Evolutionary conservation across 2,329 filamentous ascomycete species (phyloP), one percentile per base, ranked within the genome.

Genomic region (Polychaeton citri): DNA sequence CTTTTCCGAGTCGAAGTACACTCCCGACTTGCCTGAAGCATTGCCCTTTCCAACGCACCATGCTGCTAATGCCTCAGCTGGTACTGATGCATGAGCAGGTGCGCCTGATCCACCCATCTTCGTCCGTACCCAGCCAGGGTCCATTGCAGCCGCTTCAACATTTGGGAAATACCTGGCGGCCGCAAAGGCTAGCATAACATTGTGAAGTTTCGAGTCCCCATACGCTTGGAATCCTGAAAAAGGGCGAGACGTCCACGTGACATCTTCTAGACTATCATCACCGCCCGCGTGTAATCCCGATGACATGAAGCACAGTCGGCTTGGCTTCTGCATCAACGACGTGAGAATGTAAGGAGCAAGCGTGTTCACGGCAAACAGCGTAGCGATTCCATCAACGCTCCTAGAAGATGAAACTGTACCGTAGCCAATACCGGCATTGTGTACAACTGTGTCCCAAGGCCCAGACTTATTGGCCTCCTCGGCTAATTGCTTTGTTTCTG

Each of bases 301-400:
- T 15, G 63, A 69, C 33, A 75, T 53, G 41, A 65, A 75, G 0
- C 76, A 52, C 8, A 75, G 51, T 6, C 70, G 54, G 38, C 62
- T 64, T 1, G 66, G 70, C 13, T 58, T 60, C 2, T 60, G 49
- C 51, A 75, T 64, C 7, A 71, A 49, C 18, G 60, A 64, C 0
- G 70, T 68, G 2, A 76, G 55, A 4, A 76, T 58, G 43, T 74
- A 76, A 0, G 72, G 72, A 12, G 72, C 71, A 0, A 76, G 45
- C 0, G 63, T 70, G 44, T 76, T 76, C 32, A 74, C 69, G 0
- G 68, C 62, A 33, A 73, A 69, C 1, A 72, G 57, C 2, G 60
- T 58, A 0, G 69, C 64, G 16, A 72, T 57, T 7, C 61, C 62
- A 28, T 71, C 65, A 4, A 46, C 49, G 0, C 64, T 69, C 38